A percentile compares a stretch with the other conserved stretches of the same genome.
Evolutionary conservation across 768 basidiomycete species (phyloP).

Genomic region (Rhodotorula kratochvilovae): DNA sequence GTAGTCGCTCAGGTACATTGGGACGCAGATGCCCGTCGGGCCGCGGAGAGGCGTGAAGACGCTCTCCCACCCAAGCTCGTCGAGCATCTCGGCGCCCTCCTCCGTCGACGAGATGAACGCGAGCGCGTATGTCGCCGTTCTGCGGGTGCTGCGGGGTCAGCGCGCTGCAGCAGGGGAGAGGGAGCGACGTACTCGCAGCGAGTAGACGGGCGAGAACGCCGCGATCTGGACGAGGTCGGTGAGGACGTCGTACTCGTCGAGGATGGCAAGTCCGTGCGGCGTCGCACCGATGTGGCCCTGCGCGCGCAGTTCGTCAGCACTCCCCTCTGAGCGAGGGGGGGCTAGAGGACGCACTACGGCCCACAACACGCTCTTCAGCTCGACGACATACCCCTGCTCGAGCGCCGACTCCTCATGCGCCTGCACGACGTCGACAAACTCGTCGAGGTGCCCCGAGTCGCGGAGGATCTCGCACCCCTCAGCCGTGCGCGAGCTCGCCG

Average conservation of each 20-base stretch:
- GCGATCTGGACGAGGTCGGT: constrained; percentile 86
- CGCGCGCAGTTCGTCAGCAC: neutral
- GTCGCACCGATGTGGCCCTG: constrained; percentile 57
- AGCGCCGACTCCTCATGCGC: constrained; percentile 64
- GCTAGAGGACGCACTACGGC: constrained; percentile 75
- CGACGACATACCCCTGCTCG: constrained; percentile 76
- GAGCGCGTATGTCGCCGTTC: constrained; percentile 93
- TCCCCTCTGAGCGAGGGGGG: neutral
- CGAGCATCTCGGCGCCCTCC: constrained; percentile 86
- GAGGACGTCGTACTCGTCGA: constrained; percentile 93
- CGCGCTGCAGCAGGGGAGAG: neutral
- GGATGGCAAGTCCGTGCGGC: constrained; percentile 75
- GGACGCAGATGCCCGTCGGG: constrained; percentile 87
- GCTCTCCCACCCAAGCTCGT: constrained; percentile 89
- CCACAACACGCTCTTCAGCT: constrained; percentile 93
- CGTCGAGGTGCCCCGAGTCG: constrained; percentile 83
- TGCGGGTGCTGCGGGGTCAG: constrained; percentile 45
- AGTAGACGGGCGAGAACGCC: constrained; percentile 79
- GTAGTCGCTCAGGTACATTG: constrained; percentile 74
- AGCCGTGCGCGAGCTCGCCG: constrained; percentile 94
- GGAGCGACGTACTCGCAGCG: constrained; percentile 53
- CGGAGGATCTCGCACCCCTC: constrained; percentile 85
- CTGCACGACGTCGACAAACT: constrained; percentile 85
- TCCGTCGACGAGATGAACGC: constrained; percentile 86
- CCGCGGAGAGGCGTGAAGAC: constrained; percentile 77